phyloP scores from a whole-genome alignment of 2,329 filamentous ascomycete genomes.

The Calycina herbarum region DNA sequence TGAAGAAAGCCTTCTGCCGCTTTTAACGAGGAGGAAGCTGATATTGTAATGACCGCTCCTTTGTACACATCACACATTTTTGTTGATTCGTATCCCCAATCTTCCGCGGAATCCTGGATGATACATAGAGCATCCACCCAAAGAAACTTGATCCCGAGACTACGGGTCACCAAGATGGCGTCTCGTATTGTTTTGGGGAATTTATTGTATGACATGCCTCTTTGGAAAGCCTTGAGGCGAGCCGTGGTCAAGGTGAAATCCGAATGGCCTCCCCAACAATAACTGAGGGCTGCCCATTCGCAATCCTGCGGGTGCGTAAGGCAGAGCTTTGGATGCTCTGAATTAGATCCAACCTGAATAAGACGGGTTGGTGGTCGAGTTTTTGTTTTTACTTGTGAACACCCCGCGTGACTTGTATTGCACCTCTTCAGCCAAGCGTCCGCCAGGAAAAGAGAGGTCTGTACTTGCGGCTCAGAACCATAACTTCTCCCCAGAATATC shows the following conservation, averaged over 20 bases:
- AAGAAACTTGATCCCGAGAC: neutral
- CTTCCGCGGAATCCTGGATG: conserved; percentile 2
- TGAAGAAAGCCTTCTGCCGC: conserved; percentile 1
- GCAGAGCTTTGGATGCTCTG: neutral
- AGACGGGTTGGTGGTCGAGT: neutral
- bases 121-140: conserved; percentile 12
- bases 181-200: conserved; percentile 2
- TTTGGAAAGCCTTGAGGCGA: neutral
- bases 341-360: neutral
- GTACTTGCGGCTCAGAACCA: neutral
- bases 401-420: neutral
- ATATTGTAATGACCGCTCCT: neutral
- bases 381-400: neutral
- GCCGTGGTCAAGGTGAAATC: neutral
- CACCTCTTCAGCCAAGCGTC: neutral
- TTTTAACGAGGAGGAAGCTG: neutral
- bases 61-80: conserved; percentile 10
- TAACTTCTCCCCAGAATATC: neutral
- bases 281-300: neutral
- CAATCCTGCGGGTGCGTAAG: neutral
- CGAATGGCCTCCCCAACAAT: neutral
- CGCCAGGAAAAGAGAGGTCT: neutral
- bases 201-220: neutral
- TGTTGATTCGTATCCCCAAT: neutral
- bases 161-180: neutral